Base-by-base conservation (phyloP, 495 filamentous ascomycete genomes). In the Annulohypoxylon maeteangense region DNA sequence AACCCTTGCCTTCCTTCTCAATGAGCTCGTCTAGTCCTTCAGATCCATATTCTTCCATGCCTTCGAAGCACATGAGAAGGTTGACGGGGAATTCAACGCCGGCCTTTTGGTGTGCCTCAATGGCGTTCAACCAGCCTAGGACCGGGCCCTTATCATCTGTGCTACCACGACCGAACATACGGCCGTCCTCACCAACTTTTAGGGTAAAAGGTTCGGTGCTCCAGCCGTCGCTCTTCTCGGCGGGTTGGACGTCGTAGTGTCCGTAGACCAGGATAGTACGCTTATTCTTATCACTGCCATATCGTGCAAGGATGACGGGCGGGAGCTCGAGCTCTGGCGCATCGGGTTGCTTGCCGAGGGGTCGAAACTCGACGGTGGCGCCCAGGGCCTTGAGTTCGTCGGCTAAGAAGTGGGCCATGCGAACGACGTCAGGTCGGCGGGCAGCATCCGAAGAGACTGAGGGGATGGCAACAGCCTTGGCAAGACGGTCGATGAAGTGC, bases 91-190 rank as follows among this genome's bases (percentile, higher is more conserved):
- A 90, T 51, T 97, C 95, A 51, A 98, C 85, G 42, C 94, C 93
- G 55, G 96, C 94, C 80, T 92, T 93, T 80, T 94, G 88, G 86
- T 99, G 95, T 10, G 96, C 94, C 79, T 99, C 94, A 60, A 99
- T 98, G 53, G 94, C 93, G 72, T 98, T 98, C 55, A 99, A 80
- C 96, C 96, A 99, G 55, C 96, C 96, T 23, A 99, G 83, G 7
- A 99, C 96, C 50, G 95, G 96, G 0, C 96, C 96, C 84, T 99
- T 99, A 82, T 99, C 96, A 76, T 99, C 96, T 11, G 96, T 99
- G 74, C 91, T 91, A 32, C 96, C 96, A 75, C 96, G 92, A 34
- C 96, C 96, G 72, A 89, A 96, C 96, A 99, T 98, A 63, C 94
- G 89, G 40, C 89, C 95, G 78, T 97, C 90, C 57, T 92, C 86